Percentiles rank a stretch among this genome's conserved stretches.
These are phyloP conservation scores for Vitis rupestris DNA, from an alignment of 164 flowering plant species.

Conservation along the genomic window DNA sequence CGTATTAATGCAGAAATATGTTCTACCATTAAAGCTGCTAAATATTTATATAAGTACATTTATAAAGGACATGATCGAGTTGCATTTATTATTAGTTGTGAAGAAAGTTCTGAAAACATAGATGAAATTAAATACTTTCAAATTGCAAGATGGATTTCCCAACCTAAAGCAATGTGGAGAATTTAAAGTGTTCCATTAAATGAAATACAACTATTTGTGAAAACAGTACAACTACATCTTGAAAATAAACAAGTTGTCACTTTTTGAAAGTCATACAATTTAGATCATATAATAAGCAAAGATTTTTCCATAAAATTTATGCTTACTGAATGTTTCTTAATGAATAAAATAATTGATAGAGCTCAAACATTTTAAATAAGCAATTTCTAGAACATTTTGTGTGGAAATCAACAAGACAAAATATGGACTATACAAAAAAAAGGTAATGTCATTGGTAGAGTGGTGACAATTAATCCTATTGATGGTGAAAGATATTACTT, in stretches of 20 bases:
- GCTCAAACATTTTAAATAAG: not conserved
- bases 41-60: slow-evolving; percentile 22
- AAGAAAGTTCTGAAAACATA: too few species aligned
- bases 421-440: too few species aligned
- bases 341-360: not conserved
- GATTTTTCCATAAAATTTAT: not conserved
- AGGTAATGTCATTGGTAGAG: too few species aligned
- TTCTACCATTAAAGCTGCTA: not conserved
- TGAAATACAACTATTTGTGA: too few species aligned
- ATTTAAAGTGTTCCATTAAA: not conserved
- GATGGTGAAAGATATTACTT: not conserved
- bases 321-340: not conserved
- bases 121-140: slow-evolving; percentile 1
- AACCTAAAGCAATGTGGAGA: not conserved
- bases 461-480: not conserved
- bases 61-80: slow-evolving; percentile 20
- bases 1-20: slow-evolving; percentile 18
- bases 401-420: not conserved
- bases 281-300: not conserved
- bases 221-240: too few species aligned
- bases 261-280: not conserved
- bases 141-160: too few species aligned
- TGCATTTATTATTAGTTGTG: not conserved
- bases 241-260: not conserved
- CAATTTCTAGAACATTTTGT: not conserved